Percentiles rank a stretch among this genome's conserved stretches.
phyloP scores from a whole-genome alignment of 73 alveolate species.

The Paramecium octaurelia region DNA sequence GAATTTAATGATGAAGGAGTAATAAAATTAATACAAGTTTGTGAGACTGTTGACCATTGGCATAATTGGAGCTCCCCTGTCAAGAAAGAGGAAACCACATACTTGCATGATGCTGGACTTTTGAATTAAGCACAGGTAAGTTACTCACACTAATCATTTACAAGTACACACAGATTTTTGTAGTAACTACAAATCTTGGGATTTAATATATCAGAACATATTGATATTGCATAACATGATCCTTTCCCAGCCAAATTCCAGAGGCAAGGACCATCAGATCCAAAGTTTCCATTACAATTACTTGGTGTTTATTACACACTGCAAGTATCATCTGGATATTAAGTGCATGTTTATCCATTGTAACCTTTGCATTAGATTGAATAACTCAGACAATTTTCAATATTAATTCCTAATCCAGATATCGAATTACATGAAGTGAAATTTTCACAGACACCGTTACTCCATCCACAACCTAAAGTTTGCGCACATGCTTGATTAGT shows the following conservation, averaged over 20 bases:
- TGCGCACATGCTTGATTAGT: not conserved
- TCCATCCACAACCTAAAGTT: not conserved
- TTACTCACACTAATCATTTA: not conserved
- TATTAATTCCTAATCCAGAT: not conserved
- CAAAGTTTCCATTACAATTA: not conserved
- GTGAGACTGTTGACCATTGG: not conserved
- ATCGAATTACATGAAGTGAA: not conserved
- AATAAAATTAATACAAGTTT: not conserved
- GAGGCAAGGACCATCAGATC: not conserved
- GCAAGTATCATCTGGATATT: not conserved
- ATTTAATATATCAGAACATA: not conserved
- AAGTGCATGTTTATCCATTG: not conserved
- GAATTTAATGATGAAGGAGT: not conserved
- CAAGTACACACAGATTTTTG: not conserved
- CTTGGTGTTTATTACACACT: not conserved
- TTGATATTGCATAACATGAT: not conserved
- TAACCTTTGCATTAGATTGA: not conserved
- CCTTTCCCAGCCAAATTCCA: not conserved
- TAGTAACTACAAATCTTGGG: not conserved
- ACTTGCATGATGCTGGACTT: not conserved
- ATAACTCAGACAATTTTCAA: not conserved
- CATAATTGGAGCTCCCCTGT: not conserved
- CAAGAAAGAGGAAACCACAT: not conserved
- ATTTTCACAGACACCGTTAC: not conserved
- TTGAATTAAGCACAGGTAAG: not conserved